Base-by-base conservation (phyloP, 192 early-diverging fungal genomes). In the Podila clonocystis region DNA sequence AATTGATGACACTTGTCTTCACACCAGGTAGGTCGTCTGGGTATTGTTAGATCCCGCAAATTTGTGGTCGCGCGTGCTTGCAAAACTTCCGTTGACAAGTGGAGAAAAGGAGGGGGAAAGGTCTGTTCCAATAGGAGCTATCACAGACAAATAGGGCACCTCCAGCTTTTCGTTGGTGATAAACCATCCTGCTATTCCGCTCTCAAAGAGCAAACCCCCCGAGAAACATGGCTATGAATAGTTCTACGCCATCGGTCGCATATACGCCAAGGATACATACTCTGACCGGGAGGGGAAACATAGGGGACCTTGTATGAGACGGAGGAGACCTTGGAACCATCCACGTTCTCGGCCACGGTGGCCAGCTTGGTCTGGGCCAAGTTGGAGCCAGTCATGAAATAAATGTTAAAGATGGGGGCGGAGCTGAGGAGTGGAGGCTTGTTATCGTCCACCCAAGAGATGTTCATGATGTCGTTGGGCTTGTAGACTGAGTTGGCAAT, bases 281-380 rank as follows among this genome's bases (percentile, higher is more conserved):
- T 72, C 69, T 72, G 66, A 50, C 76, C 76, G 45, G 70, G 65
- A 36, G 76, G 76, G 12, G 59, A 45, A 36, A 79, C 76, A 24
- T 61, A 48, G n/a, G 69, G 70, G 33, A 79, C 70, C 29, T 50
- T 72, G 59, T 66, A 79, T 5, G 38, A 6, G 49, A 52, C 6
- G 52, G 58, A 67, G 9, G 9, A 26, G 19, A 24, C 45, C 9
- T 34, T 63, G 49, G 50, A 34, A 22, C 38, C 65, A 5, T 72
- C 57, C 17, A 72, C 28, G 22, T 41, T 41, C 17, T 49, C 31
- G 41, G 76, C 76, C 20, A 79, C 52, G 9, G 64, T 57, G 26
- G 58, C 68, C 12, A 77, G 29, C 58, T 72, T 58, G 52, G 62
- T 20, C 36, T 50, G 65, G 50, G 19, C 26, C 59, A 58, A 52